These are phyloP conservation scores for Ustulina deusta DNA, from an alignment of 2,329 filamentous ascomycete species.

Conservation along the genomic window DNA sequence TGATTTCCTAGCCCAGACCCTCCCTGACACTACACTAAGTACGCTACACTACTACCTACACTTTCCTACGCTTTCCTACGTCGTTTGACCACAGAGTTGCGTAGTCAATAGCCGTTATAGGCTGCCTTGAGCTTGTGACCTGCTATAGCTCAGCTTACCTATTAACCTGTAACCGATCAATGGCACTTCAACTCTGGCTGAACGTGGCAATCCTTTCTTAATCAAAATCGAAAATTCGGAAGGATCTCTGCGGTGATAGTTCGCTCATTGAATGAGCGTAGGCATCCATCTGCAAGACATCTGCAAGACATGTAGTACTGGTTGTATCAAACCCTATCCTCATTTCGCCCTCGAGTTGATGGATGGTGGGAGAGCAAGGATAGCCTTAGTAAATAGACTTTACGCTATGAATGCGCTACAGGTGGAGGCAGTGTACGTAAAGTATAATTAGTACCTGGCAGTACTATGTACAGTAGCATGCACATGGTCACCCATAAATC, in stretches of 20 bases:
- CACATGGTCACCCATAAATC: slow-evolving; percentile 23
- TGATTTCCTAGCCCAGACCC: slow-evolving; percentile 15
- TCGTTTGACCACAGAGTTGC: slow-evolving; percentile 13
- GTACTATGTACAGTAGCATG: slow-evolving; percentile 13
- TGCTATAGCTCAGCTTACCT: slow-evolving; percentile 15
- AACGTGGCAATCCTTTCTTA: slow-evolving; percentile 16
- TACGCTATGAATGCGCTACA: slow-evolving; percentile 39
- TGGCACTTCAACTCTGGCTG: slow-evolving; percentile 25
- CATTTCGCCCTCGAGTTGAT: slow-evolving; percentile 15
- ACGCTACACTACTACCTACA: slow-evolving; percentile 7
- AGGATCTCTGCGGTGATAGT: slow-evolving; percentile 20
- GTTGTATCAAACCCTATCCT: slow-evolving; percentile 9
- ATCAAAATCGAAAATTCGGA: background rate
- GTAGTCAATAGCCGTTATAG: background rate
- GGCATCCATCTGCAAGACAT: slow-evolving; percentile 23
- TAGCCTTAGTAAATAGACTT: slow-evolving; percentile 44
- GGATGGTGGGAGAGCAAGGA: slow-evolving; percentile 37
- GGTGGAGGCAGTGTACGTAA: slow-evolving; percentile 27
- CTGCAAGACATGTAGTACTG: slow-evolving; percentile 29
- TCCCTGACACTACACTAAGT: slow-evolving; percentile 12
- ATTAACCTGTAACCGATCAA: slow-evolving; percentile 7
- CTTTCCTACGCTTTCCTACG: slow-evolving; percentile 8
- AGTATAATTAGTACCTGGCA: slow-evolving; percentile 10
- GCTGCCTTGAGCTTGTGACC: slow-evolving; percentile 9
- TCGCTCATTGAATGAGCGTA: background rate